These are phyloP conservation scores for Mycothermus thermophilus DNA, from an alignment of 495 filamentous ascomycete species.

Conservation along the genomic window DNA sequence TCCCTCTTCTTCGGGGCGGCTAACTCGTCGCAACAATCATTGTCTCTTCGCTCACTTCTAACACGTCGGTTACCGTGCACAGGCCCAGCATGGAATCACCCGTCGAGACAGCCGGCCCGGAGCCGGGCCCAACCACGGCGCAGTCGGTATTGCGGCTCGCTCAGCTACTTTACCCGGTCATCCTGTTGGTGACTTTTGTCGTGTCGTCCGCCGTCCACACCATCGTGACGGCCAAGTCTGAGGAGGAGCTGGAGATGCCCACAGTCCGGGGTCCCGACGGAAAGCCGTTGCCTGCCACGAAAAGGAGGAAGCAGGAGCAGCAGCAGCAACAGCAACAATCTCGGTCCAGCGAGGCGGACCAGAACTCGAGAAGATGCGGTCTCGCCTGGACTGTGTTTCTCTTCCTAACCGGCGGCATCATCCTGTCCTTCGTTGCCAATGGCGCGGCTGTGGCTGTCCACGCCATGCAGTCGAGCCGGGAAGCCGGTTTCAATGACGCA, in stretches of 20 bases:
- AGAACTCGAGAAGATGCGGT: constrained; percentile 37
- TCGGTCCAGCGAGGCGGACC: constrained; percentile 23
- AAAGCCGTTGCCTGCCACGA: constrained; percentile 57
- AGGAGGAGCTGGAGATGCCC: constrained; percentile 26
- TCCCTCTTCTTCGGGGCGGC: constrained; percentile 1
- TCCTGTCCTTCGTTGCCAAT: constrained; percentile 62
- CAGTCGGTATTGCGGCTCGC: constrained; percentile 23
- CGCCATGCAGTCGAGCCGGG: constrained; percentile 49
- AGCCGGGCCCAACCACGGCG: constrained; percentile 18
- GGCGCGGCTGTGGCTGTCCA: constrained; percentile 61
- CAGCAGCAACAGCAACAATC: no score
- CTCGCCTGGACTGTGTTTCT: constrained; percentile 59
- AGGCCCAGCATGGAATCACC: constrained; percentile 18
- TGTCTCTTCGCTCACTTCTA: constrained; percentile 5
- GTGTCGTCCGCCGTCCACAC: constrained; percentile 29
- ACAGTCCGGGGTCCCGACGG: constrained; percentile 54
- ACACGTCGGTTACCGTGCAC: constrained; percentile 1
- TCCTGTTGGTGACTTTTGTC: constrained; percentile 31
- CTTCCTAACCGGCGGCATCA: constrained; percentile 51
- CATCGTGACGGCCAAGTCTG: constrained; percentile 29
- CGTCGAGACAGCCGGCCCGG: constrained; percentile 4
- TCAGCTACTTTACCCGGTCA: constrained; percentile 30
- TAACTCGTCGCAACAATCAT: no score
- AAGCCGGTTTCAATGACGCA: not conserved
- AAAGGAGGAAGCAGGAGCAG: constrained; percentile 28